phyloP scores from a whole-genome alignment of 2,329 filamentous ascomycete genomes.

The Xenosphaeropsis pyriputrescens region DNA sequence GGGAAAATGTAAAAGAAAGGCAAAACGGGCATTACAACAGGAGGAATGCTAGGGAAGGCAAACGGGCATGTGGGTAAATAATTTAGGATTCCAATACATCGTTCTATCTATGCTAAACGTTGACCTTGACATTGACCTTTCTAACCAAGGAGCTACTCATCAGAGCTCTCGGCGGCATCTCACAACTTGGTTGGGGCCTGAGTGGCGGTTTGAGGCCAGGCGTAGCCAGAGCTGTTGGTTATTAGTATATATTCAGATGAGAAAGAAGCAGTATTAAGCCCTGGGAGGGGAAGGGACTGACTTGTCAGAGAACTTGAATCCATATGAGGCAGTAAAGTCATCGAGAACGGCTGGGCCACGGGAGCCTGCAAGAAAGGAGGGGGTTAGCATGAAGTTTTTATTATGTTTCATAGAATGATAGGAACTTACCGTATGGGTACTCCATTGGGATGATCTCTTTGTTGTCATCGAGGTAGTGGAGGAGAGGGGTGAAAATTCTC shows the following conservation, averaged over 20 bases:
- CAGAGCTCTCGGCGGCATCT: not conserved
- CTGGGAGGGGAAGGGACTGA: not conserved
- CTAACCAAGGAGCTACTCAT: no score
- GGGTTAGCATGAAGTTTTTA: not conserved
- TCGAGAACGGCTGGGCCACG: slow-evolving; percentile 92
- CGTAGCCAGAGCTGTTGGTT: slow-evolving; percentile 62
- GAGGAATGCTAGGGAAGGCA: no score
- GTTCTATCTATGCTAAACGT: no score
- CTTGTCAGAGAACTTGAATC: slow-evolving; percentile 77
- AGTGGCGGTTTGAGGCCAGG: slow-evolving; percentile 74
- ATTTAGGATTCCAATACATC: no score
- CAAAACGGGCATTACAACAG: no score
- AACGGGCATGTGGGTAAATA: no score
- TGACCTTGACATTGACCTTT: no score
- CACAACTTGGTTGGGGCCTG: slow-evolving; percentile 64
- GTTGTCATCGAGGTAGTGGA: slow-evolving; percentile 98
- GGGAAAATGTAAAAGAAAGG: no score
- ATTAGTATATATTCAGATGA: slow-evolving; percentile 27
- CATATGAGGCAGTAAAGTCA: slow-evolving; percentile 95
- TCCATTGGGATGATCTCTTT: slow-evolving; percentile 99
- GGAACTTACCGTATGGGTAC: slow-evolving; percentile 82
- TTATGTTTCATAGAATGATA: not conserved
- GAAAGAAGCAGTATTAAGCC: not conserved
- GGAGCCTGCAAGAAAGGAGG: slow-evolving; percentile 52
- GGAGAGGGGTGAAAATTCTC: slow-evolving; percentile 94